These are phyloP conservation scores for Capsicum chinense DNA, from an alignment of 257 asterid species.

Conservation along the genomic window DNA sequence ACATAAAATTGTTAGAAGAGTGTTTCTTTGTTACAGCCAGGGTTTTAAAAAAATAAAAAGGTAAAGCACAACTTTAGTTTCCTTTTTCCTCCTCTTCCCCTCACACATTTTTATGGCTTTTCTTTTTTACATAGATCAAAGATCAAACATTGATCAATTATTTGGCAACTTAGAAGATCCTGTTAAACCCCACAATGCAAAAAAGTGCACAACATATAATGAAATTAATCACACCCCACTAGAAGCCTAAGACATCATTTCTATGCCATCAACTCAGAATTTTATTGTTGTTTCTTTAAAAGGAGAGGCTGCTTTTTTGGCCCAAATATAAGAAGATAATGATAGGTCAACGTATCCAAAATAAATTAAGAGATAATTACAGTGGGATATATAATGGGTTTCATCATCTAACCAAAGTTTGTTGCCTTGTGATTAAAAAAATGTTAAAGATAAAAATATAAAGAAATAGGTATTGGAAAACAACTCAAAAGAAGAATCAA, in stretches of 20 bases:
- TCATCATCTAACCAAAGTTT: constrained; percentile 11
- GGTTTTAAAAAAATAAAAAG: background rate
- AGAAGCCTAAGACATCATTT: constrained; percentile 27
- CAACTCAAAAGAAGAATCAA: constrained; percentile 25
- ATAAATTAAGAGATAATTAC: background rate
- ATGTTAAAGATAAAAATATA: background rate
- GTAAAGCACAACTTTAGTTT: background rate
- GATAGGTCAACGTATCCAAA: constrained; percentile 33
- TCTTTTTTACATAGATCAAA: background rate
- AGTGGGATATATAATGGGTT: background rate
- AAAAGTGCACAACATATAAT: background rate
- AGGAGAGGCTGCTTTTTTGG: background rate
- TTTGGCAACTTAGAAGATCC: constrained; percentile 2
- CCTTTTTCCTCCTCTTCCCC: background rate
- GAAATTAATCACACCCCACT: background rate
- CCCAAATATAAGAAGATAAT: constrained; percentile 23
- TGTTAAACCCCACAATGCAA: background rate
- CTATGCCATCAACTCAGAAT: constrained; percentile 22
- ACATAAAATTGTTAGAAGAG: background rate
- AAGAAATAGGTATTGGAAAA: constrained; percentile 12
- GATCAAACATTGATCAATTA: background rate
- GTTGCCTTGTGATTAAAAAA: background rate
- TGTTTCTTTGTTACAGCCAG: no score
- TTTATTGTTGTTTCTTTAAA: background rate
- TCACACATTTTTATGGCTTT: background rate